These are phyloP conservation scores for Omphalotus guepiniiformis DNA, from an alignment of 768 basidiomycete genomes.

Conservation along the genomic window DNA sequence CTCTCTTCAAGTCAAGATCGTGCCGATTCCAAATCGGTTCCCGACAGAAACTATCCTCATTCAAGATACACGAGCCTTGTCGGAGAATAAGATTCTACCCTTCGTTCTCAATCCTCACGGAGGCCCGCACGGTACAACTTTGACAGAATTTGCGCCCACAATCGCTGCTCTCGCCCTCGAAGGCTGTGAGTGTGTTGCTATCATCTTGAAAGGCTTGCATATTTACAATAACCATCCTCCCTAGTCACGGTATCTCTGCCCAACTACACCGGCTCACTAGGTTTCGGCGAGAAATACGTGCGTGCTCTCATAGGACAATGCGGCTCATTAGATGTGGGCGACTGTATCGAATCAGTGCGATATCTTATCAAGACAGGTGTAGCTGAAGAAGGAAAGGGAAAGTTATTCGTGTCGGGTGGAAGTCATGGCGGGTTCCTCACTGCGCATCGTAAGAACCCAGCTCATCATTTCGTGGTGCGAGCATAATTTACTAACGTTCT, in stretches of 20 bases:
- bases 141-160: conserved; percentile 43
- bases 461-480: not conserved
- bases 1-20: conserved; percentile 35
- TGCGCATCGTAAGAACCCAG: conserved; percentile 45
- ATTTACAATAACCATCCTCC: not conserved
- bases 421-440: conserved; percentile 69
- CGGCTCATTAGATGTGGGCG: conserved; percentile 61
- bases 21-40: conserved; percentile 44
- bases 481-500: not conserved
- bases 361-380: conserved; percentile 49
- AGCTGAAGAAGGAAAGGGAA: conserved; percentile 42
- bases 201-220: not conserved
- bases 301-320: conserved; percentile 52
- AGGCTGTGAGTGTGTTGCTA: conserved; percentile 57
- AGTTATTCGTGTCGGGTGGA: conserved; percentile 57
- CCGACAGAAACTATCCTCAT: conserved; percentile 57
- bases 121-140: conserved; percentile 51
- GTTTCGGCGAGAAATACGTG: conserved; percentile 61
- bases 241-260: conserved; percentile 56
- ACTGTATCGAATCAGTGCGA: conserved; percentile 51
- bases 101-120: conserved; percentile 58
- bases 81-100: conserved; percentile 25
- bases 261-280: conserved; percentile 67
- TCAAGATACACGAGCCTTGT: conserved; percentile 20
- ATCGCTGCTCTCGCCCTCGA: conserved; percentile 46